Percentiles rank a stretch among this genome's conserved stretches.
phyloP scores from a whole-genome alignment of 2,329 filamentous ascomycete genomes.

The Xylaria sp. region DNA sequence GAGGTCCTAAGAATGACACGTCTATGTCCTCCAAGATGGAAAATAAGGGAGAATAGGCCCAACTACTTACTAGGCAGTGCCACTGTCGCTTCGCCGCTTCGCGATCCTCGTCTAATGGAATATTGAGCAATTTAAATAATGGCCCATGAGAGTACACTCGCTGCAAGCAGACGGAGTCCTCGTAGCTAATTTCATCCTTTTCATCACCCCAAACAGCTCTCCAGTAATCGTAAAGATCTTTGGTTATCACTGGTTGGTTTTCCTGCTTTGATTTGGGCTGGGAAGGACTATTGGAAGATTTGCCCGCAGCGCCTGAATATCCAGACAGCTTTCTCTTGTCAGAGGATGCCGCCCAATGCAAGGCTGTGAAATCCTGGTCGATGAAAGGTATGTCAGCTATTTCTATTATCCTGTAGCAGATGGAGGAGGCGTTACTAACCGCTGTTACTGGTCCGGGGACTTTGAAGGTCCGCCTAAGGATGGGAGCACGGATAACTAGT shows the following conservation, averaged over 20 bases:
- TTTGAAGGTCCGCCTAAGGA: not conserved
- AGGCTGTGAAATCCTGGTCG: not conserved
- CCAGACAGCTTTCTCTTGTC: not conserved
- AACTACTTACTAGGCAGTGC: slow-evolving; percentile 1
- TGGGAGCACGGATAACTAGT: not conserved
- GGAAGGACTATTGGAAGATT: not conserved
- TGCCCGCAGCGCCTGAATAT: no score
- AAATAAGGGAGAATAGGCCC: not conserved
- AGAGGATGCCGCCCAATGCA: no score
- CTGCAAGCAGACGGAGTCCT: not conserved
- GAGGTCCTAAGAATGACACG: not conserved
- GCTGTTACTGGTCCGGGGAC: not conserved
- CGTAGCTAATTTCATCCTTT: not conserved
- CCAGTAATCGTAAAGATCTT: not conserved
- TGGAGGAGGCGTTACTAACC: not conserved
- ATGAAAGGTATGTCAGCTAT: not conserved
- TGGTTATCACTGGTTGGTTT: no score
- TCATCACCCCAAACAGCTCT: not conserved
- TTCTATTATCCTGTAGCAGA: not conserved
- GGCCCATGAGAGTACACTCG: slow-evolving; percentile 16
- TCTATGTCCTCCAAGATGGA: not conserved
- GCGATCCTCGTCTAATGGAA: slow-evolving; percentile 3
- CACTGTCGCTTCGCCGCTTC: slow-evolving; percentile 8
- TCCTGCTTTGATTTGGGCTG: not conserved
- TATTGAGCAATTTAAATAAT: not conserved